These are phyloP conservation scores for Maudiozyma turicensis DNA, from an alignment of 805 yeast species.

Conservation along the genomic window DNA sequence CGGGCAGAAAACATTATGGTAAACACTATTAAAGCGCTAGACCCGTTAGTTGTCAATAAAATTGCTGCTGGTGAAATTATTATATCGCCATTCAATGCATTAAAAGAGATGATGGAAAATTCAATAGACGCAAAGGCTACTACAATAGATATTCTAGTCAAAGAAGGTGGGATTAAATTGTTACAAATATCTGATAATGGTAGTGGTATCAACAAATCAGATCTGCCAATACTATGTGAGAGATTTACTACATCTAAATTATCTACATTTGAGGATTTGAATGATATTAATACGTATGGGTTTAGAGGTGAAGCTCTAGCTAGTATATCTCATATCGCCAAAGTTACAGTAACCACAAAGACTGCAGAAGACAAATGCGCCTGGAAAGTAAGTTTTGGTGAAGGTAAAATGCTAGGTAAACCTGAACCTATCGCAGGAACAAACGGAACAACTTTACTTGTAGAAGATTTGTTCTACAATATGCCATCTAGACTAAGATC, in stretches of 20 bases:
- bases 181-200: constrained; percentile 90
- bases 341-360: constrained; percentile 72
- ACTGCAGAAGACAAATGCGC: constrained; percentile 54
- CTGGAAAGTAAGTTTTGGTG: constrained; percentile 54
- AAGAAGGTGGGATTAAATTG: constrained; percentile 85
- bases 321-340: constrained; percentile 82
- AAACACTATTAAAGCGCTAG: constrained; percentile 37
- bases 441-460: constrained; percentile 73
- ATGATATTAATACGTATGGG: constrained; percentile 69
- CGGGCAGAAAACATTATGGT: not conserved
- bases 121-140: constrained; percentile 80
- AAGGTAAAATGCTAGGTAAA: constrained; percentile 49
- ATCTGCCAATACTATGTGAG: constrained; percentile 72
- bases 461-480: constrained; percentile 85
- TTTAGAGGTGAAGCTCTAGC: constrained; percentile 97
- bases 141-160: constrained; percentile 65
- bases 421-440: constrained; percentile 79
- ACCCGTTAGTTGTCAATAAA: constrained; percentile 64
- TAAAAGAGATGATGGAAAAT: constrained; percentile 88
- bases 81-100: constrained; percentile 86
- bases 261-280: constrained; percentile 61
- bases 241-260: constrained; percentile 90
- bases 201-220: constrained; percentile 62
- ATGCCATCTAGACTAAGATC: constrained; percentile 70
- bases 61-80: constrained; percentile 98